Conservation (phyloP, 2,329 filamentous ascomycete species). For the Biscogniauxia marginata region DNA sequence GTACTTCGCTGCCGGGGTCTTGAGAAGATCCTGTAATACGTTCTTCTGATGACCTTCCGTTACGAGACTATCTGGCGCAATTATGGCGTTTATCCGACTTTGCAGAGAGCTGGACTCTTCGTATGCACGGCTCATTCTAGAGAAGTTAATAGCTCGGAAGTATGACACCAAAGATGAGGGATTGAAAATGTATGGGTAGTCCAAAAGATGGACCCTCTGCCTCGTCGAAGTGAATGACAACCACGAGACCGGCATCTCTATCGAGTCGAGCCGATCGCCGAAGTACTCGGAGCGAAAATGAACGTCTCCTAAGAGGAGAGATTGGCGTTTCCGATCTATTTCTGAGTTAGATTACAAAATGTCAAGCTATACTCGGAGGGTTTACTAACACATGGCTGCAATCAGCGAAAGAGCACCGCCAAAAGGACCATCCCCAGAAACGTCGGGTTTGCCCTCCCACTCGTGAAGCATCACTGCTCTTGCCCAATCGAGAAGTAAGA, state of each 20-base stretch:
- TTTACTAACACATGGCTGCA: slow-evolving; percentile 64
- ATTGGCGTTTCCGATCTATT: slow-evolving; percentile 60
- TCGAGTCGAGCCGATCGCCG: slow-evolving; percentile 70
- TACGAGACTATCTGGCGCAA: slow-evolving; percentile 54
- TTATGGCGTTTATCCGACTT: slow-evolving; percentile 55
- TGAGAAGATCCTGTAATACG: slow-evolving; percentile 61
- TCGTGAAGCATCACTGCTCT: slow-evolving; percentile 72
- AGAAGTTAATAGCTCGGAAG: slow-evolving; percentile 86
- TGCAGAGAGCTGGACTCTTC: slow-evolving; percentile 64
- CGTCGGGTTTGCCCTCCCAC: slow-evolving; percentile 74
- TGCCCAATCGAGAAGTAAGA: slow-evolving; percentile 67
- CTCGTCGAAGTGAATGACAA: slow-evolving; percentile 58
- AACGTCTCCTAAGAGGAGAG: slow-evolving; percentile 62
- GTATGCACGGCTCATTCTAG: slow-evolving; percentile 77
- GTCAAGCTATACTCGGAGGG: slow-evolving; percentile 3
- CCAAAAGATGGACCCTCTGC: slow-evolving; percentile 70
- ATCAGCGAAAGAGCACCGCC: slow-evolving; percentile 77
- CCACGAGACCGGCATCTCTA: slow-evolving; percentile 74
- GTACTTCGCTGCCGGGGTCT: slow-evolving; percentile 67
- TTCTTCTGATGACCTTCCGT: slow-evolving; percentile 58
- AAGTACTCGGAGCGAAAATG: slow-evolving; percentile 77
- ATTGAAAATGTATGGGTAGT: slow-evolving; percentile 78
- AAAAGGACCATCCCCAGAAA: slow-evolving; percentile 68
- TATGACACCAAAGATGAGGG: slow-evolving; percentile 72
- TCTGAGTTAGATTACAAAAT: slow-evolving; percentile 16